Percentiles rank a stretch among this genome's conserved stretches.
phyloP scores from a whole-genome alignment of 2,329 filamentous ascomycete genomes.

The Scedosporium dehoogii region DNA sequence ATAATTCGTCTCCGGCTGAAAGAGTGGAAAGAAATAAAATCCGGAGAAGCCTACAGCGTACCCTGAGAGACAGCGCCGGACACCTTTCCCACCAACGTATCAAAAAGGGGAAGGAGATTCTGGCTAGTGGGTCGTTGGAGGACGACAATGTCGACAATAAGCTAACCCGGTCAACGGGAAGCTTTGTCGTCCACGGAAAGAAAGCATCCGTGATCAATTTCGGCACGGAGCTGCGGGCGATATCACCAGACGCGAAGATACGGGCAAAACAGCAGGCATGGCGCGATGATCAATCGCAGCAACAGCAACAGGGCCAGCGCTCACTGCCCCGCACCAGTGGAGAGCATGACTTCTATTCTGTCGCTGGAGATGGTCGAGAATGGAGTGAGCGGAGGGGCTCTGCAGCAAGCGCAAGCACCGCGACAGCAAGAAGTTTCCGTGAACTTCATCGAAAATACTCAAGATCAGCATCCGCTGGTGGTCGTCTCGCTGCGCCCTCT shows the following conservation, averaged over 20 bases:
- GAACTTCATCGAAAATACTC: slow-evolving; percentile 53
- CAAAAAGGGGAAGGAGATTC: slow-evolving; percentile 60
- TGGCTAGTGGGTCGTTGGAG: slow-evolving; percentile 18
- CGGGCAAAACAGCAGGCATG: slow-evolving; percentile 48
- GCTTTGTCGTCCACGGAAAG: slow-evolving; percentile 94
- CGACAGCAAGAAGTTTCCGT: slow-evolving; percentile 55
- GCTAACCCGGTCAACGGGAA: slow-evolving; percentile 69
- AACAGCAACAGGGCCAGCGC: slow-evolving; percentile 4
- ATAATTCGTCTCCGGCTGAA: slow-evolving; percentile 17
- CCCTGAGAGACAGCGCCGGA: slow-evolving; percentile 69
- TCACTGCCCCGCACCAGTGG: slow-evolving; percentile 22
- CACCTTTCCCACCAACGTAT: slow-evolving; percentile 59
- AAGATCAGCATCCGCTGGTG: slow-evolving; percentile 34
- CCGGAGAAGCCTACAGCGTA: slow-evolving; percentile 80
- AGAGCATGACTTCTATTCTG: slow-evolving; percentile 43
- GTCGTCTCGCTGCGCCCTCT: slow-evolving; percentile 35
- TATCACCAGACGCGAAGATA: slow-evolving; percentile 63
- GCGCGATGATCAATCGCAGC: slow-evolving; percentile 25
- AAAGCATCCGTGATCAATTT: slow-evolving; percentile 98
- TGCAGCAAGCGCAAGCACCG: slow-evolving; percentile 54
- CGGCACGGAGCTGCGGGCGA: slow-evolving; percentile 75
- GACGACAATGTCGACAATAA: slow-evolving; percentile 49
- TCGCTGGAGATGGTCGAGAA: slow-evolving; percentile 33
- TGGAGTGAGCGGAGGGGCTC: slow-evolving; percentile 47
- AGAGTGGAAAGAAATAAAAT: slow-evolving; percentile 57